phyloP scores from a whole-genome alignment of 2,329 filamentous ascomycete species.

The Fusarium sp. region DNA sequence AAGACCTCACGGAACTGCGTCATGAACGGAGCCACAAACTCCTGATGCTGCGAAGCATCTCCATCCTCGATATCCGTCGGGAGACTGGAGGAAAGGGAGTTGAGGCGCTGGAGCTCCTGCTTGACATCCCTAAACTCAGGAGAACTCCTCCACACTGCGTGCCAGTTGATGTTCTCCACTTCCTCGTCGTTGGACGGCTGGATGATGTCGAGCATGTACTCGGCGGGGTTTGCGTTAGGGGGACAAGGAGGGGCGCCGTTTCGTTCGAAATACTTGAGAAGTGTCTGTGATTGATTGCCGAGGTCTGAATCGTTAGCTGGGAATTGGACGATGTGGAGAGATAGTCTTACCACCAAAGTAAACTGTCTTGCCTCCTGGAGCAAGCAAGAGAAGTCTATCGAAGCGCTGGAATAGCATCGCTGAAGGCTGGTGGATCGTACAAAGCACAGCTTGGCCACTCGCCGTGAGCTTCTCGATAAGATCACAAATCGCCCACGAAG shows the following conservation, averaged over 20 bases:
- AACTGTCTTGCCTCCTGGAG: slow-evolving; percentile 68
- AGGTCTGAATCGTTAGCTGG: slow-evolving; percentile 31
- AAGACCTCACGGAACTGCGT: slow-evolving; percentile 54
- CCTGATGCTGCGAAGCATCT: slow-evolving; percentile 46
- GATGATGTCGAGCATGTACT: slow-evolving; percentile 71
- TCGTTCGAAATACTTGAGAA: slow-evolving; percentile 70
- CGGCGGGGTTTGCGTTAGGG: slow-evolving; percentile 71
- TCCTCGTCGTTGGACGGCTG: slow-evolving; percentile 40
- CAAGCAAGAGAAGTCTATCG: slow-evolving; percentile 68
- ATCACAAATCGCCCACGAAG: slow-evolving; percentile 79
- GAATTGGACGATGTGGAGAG: accelerated
- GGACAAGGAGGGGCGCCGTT: slow-evolving; percentile 70
- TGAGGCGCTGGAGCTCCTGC: slow-evolving; percentile 40
- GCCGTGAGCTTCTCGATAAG: slow-evolving; percentile 74
- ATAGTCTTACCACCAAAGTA: slow-evolving; percentile 67
- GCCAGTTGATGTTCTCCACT: slow-evolving; percentile 63
- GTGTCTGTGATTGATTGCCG: slow-evolving; percentile 59
- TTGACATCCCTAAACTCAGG: slow-evolving; percentile 54
- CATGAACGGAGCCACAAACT: slow-evolving; percentile 50
- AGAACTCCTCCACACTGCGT: slow-evolving; percentile 53
- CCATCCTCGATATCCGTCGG: background rate
- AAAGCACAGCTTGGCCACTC: slow-evolving; percentile 60
- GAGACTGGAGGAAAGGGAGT: slow-evolving; percentile 11
- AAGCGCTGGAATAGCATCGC: slow-evolving; percentile 62
- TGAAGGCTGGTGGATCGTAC: slow-evolving; percentile 63